A percentile compares a stretch with the other conserved stretches of the same genome.
Evolutionary conservation across 2,329 filamentous ascomycete species (phyloP).

Genomic region (Exophiala oligosperma): DNA sequence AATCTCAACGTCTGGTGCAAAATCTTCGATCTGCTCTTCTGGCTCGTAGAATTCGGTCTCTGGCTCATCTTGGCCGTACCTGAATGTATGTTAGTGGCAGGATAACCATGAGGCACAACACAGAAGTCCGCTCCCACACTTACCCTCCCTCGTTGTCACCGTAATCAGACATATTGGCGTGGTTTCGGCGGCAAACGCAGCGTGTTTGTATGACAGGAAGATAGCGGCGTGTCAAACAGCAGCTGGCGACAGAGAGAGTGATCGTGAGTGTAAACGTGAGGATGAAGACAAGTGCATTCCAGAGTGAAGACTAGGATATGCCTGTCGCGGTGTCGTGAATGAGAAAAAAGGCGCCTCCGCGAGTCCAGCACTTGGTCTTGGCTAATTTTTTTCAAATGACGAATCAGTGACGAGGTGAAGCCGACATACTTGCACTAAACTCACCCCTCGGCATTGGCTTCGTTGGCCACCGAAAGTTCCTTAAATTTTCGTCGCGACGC

Average conservation of each 20-base stretch:
- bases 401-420: no score
- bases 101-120: background rate
- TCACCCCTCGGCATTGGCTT: no score
- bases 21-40: conserved; percentile 60
- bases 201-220: background rate
- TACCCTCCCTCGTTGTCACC: conserved; percentile 66
- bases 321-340: no score
- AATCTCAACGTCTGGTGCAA: conserved; percentile 52
- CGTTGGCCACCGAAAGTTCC: no score
- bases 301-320: background rate
- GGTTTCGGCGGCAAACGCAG: background rate
- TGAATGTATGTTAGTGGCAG: conserved; percentile 12
- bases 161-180: conserved; percentile 67
- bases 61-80: conserved; percentile 27
- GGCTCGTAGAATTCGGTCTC: conserved; percentile 52
- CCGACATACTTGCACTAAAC: no score
- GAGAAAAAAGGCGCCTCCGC: no score
- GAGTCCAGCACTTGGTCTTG: no score
- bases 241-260: background rate
- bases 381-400: no score
- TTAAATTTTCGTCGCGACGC: conserved; percentile 7
- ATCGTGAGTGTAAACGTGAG: no score
- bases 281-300: background rate
- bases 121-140: conserved; percentile 47
- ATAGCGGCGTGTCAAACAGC: background rate